These are phyloP conservation scores for Penicillium sp. DNA, from an alignment of 2,329 filamentous ascomycete genomes.

Conservation along the genomic window DNA sequence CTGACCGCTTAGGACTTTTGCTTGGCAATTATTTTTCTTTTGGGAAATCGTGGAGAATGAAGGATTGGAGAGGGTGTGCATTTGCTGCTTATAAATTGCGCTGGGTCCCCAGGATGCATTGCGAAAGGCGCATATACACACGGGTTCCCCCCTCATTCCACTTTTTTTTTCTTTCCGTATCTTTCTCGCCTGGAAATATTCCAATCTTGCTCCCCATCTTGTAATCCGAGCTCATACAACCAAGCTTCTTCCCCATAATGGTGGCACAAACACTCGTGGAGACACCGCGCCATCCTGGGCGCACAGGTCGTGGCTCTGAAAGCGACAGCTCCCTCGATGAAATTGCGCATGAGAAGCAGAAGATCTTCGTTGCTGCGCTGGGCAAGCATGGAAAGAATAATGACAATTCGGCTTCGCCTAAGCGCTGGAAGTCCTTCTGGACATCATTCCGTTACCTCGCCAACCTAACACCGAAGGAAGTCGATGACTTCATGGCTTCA, in stretches of 20 bases:
- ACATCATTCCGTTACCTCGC: constrained; percentile 56
- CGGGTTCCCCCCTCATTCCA: neutral
- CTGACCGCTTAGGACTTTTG: constrained; percentile 14
- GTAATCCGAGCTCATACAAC: constrained; percentile 5
- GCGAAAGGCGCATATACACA: constrained; percentile 10
- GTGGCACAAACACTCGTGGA: constrained; percentile 23
- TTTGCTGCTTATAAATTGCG: constrained; percentile 30
- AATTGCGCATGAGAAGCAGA: constrained; percentile 30
- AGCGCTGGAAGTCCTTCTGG: constrained; percentile 56
- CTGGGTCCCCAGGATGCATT: constrained; percentile 14
- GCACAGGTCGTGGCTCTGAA: constrained; percentile 25
- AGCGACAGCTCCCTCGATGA: constrained; percentile 31
- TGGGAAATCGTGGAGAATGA: constrained; percentile 20
- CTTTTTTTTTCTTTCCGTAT: constrained; percentile 2
- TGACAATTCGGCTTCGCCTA: constrained; percentile 52
- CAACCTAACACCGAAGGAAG: constrained; percentile 55
- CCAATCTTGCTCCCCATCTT: neutral
- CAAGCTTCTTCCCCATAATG: constrained; percentile 17
- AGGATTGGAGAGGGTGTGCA: constrained; percentile 5
- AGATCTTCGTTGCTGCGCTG: constrained; percentile 22
- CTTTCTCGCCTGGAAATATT: neutral
- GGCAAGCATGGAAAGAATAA: constrained; percentile 33
- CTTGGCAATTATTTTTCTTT: constrained; percentile 19
- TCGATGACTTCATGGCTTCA: constrained; percentile 61
- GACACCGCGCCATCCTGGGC: constrained; percentile 25